Evolutionary conservation across 305 asterid genomes (phyloP).

Genomic region (Stenogyne calaminthoides): DNA sequence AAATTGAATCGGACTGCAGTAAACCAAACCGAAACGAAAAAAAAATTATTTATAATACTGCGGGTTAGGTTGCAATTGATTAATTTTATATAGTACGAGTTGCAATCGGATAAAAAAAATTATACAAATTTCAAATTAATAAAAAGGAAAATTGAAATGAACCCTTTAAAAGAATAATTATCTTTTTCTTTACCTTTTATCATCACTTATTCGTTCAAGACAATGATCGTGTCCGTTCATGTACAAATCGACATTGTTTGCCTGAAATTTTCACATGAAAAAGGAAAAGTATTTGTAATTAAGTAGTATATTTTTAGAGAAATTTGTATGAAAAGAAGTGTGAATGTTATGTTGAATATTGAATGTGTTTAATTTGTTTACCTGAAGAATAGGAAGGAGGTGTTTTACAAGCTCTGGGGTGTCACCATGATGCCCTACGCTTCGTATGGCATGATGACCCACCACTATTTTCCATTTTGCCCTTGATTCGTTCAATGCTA

Average conservation of each 20-base stretch:
- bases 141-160: not conserved
- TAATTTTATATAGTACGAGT: too few relatives aligned
- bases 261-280: constrained; percentile 32
- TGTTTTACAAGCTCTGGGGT: constrained; percentile 57
- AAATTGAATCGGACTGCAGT: constrained; percentile 63
- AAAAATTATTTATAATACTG: too few relatives aligned
- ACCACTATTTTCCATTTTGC: constrained; percentile 88
- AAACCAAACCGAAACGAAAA: not conserved
- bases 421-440: constrained; percentile 85
- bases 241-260: constrained; percentile 62
- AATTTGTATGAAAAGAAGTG: too few relatives aligned
- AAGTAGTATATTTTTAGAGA: not conserved
- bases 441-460: constrained; percentile 84
- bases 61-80: too few relatives aligned
- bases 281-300: not conserved
- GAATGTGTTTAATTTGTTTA: not conserved
- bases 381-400: constrained; percentile 79
- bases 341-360: not conserved
- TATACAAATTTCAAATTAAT: too few relatives aligned
- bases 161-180: too few relatives aligned
- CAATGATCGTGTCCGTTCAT: constrained; percentile 89
- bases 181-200: constrained; percentile 44
- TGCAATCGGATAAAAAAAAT: too few relatives aligned
- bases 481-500: constrained; percentile 58
- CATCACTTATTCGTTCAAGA: constrained; percentile 64